Conservation (phyloP, 108 stramenopile species). For the Mediolabrus comicus region DNA sequence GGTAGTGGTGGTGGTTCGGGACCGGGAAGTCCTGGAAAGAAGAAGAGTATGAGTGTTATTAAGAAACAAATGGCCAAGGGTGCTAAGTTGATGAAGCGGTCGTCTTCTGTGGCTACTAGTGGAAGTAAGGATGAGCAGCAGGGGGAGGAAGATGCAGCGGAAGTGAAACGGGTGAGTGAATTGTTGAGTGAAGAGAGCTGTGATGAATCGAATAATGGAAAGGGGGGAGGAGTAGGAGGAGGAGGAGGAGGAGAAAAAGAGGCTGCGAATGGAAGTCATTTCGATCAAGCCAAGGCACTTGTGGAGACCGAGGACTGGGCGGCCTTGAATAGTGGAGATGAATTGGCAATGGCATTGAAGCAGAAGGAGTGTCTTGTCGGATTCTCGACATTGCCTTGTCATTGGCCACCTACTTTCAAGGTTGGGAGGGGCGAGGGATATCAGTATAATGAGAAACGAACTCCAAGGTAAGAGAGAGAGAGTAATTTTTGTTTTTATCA, state of each 20-base stretch:
- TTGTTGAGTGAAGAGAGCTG: background rate
- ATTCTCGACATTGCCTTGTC: slow-evolving; percentile 52
- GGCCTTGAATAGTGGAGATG: slow-evolving; percentile 41
- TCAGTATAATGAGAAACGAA: slow-evolving; percentile 60
- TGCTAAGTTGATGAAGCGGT: background rate
- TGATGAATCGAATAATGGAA: background rate
- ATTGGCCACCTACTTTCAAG: slow-evolving; percentile 68
- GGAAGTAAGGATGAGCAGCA: background rate
- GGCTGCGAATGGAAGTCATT: slow-evolving; percentile 44
- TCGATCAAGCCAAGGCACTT: slow-evolving; percentile 27
- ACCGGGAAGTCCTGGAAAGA: background rate
- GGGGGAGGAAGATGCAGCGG: background rate
- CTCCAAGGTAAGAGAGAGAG: slow-evolving; percentile 43
- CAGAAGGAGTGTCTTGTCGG: slow-evolving; percentile 49
- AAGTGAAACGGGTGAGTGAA: background rate
- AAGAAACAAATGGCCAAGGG: background rate
- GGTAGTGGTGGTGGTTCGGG: background rate
- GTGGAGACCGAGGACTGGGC: slow-evolving; percentile 41
- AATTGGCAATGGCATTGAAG: slow-evolving; percentile 38
- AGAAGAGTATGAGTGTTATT: background rate
- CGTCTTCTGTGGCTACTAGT: background rate
- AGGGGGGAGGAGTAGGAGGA: background rate
- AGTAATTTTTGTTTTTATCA: background rate
- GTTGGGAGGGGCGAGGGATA: slow-evolving; percentile 46
- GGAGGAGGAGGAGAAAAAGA: background rate